These are phyloP conservation scores for Pythium phragmitis DNA, from an alignment of 352 stramenopile species.

Conservation along the genomic window DNA sequence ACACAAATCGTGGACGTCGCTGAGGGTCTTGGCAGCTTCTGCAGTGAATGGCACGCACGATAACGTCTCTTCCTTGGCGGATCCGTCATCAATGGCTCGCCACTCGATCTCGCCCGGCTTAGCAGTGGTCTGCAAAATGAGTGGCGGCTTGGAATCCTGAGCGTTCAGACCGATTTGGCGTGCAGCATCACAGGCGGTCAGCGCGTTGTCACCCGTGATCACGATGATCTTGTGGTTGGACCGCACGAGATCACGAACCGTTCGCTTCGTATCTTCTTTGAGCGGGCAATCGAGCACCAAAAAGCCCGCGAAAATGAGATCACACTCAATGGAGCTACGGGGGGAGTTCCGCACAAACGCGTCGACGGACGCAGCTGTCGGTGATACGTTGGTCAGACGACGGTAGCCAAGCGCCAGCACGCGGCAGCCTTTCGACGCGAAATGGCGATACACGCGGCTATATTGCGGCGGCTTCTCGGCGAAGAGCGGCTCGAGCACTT, in stretches of 20 bases:
- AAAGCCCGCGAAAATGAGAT: slow-evolving; percentile 91
- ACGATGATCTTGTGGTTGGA: slow-evolving; percentile 88
- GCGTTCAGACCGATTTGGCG: slow-evolving; percentile 77
- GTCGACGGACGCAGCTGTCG: slow-evolving; percentile 11
- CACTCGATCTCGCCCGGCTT: slow-evolving; percentile 26
- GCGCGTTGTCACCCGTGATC: slow-evolving; percentile 94
- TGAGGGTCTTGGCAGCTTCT: slow-evolving; percentile 17
- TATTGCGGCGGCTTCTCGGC: slow-evolving; percentile 72
- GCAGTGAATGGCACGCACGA: slow-evolving; percentile 24
- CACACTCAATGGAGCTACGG: slow-evolving; percentile 70
- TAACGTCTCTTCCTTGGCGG: slow-evolving; percentile 12
- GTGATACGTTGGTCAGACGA: slow-evolving; percentile 29
- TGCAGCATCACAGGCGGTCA: slow-evolving; percentile 94
- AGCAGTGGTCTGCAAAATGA: slow-evolving; percentile 27
- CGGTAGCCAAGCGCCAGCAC: slow-evolving; percentile 91
- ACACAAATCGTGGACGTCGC: slow-evolving; percentile 32
- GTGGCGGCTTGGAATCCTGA: slow-evolving; percentile 15
- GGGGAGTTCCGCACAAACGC: slow-evolving; percentile 25
- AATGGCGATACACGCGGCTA: slow-evolving; percentile 38
- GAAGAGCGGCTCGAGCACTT: slow-evolving; percentile 84
- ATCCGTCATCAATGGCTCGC: slow-evolving; percentile 30
- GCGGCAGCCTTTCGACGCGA: slow-evolving; percentile 39
- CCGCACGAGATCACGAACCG: slow-evolving; percentile 78
- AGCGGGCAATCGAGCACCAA: slow-evolving; percentile 92
- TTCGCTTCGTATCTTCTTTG: slow-evolving; percentile 87